These are phyloP conservation scores for Tothia fuscella DNA, from an alignment of 2,329 filamentous ascomycete genomes.

Conservation along the genomic window DNA sequence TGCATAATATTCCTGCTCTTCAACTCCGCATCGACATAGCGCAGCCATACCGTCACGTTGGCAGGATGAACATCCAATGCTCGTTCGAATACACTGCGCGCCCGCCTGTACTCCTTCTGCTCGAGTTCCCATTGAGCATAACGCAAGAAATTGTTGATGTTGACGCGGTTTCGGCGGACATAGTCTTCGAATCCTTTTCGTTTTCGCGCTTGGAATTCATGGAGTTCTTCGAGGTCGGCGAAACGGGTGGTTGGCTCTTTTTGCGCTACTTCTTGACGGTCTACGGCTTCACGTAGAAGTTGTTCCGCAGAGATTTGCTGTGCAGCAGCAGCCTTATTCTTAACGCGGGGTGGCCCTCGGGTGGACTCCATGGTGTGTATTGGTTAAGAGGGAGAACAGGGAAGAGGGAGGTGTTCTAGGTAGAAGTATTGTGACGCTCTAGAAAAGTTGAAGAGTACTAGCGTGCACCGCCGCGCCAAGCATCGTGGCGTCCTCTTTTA, in stretches of 20 bases:
- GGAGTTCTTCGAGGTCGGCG: slow-evolving; percentile 90
- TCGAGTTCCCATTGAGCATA: slow-evolving; percentile 97
- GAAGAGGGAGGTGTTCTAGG: not conserved
- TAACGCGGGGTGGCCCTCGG: slow-evolving; percentile 56
- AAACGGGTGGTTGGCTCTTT: slow-evolving; percentile 91
- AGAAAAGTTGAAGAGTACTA: too few species aligned
- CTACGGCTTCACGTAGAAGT: slow-evolving; percentile 90
- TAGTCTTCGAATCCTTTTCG: slow-evolving; percentile 96
- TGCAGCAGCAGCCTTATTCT: slow-evolving; percentile 90
- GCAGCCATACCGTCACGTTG: slow-evolving; percentile 75
- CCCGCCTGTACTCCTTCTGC: slow-evolving; percentile 91
- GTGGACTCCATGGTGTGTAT: slow-evolving; percentile 1
- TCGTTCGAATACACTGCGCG: slow-evolving; percentile 85
- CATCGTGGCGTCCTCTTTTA: too few species aligned
- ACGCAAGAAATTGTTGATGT: slow-evolving; percentile 98
- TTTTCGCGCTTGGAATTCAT: slow-evolving; percentile 94
- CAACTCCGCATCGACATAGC: slow-evolving; percentile 95
- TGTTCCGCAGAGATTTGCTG: slow-evolving; percentile 87
- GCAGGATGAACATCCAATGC: slow-evolving; percentile 87
- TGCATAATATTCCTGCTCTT: slow-evolving; percentile 93
- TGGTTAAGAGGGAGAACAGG: too few species aligned
- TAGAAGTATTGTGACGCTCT: too few species aligned
- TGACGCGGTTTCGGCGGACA: slow-evolving; percentile 85
- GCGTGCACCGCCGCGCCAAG: too few species aligned
- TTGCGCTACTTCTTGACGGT: slow-evolving; percentile 79